Base-by-base conservation (phyloP, 208 protist genomes). In the Tritrichomonas foetus region DNA sequence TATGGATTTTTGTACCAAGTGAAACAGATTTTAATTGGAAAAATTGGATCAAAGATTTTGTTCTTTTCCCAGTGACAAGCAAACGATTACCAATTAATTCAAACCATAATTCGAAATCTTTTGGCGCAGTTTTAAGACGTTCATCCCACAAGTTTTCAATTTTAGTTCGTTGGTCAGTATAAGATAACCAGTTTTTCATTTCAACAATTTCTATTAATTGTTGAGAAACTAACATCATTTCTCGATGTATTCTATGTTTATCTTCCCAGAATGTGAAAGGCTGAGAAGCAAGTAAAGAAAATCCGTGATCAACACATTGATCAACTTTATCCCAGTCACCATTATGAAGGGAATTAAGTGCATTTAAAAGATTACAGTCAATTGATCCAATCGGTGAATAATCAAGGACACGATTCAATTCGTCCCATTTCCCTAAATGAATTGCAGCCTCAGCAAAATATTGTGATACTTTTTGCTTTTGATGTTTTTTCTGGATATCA, bases 81-180 rank as follows among this genome's bases (percentile, higher is more conserved):
- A 57, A 3, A 22, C 78, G 41, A 57, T 89, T 89, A 22, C n/a
- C 44, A 39, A 89, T 89, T 20, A 89, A 3, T n/a, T 57, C 41
- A 49, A 89, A 57, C 78, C 78, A 89, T n/a, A 89, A 41, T 8
- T 89, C 25, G 47, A 89, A 89, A 61, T 89, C 47, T 39, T 47
- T 25, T 61, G 78, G 78, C 0, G 78, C 47, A 11, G 78, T 89
- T 39, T 53, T 57, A 22, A 89, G 39, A 57, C 78, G 8, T 57
- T 53, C 16, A 53, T 16, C 47, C 78, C 78, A 89, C 11, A 33
- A 5, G 11, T 53, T 33, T 57, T 89, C 78, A 39, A 89, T 53
- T 13, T 33, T 33, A 20, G 11, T 13, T 39, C 41, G 25, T 5
- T 47, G 1, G 2, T 61, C 47, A 39, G 53, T 20, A 55, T 20